Base-by-base conservation (phyloP, 805 yeast genomes). In the Cyberlindnera sargentensis region DNA sequence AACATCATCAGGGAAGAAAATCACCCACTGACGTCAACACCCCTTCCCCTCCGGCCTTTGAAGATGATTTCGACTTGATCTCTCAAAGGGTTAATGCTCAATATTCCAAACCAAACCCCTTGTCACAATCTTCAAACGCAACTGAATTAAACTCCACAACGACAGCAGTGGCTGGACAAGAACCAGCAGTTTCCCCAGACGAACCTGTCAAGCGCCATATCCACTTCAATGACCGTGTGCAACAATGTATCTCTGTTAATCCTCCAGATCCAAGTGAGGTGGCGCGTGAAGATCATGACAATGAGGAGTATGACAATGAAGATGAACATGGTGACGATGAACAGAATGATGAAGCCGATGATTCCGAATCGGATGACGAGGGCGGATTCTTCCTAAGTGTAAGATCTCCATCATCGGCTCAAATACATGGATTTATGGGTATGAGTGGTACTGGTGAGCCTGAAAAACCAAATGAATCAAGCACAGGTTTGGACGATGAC, bases 151-250 rank as follows among this genome's bases (percentile, higher is more conserved):
- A 15, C n/a, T 28, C 7, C 6, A n/a, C 15, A 6, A 7, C 10
- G 9, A 8, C 10, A 8, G 15, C 9, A 11, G 15, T 10, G 9
- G 34, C 3, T 9, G 20, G 5, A 37, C 44, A 25, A 34, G 36
- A 20, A 42, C 41, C 27, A 31, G n/a, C 9, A 10, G 23, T 15
- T 6, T 15, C 25, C n/a, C 27, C 30, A 20, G 30, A 35, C 8
- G 10, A 35, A 7, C 47, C 50, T 11, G 30, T 24, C 4, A 46
- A 46, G 25, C 76, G 95, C 47, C 95, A 77, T 53, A 90, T 93
- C 48, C 98, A 90, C 64, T 93, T 93, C 66, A 93, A 84, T 61
- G 95, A 88, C 60, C 79, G 89, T 42, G 99, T 93, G 30, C 90
- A 88, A 61, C 99, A 93, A 63, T 93, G 99, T 63, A 80, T 86